phyloP scores from a whole-genome alignment of 2,329 filamentous ascomycete genomes.

The Arthrobotrys entomopaga region DNA sequence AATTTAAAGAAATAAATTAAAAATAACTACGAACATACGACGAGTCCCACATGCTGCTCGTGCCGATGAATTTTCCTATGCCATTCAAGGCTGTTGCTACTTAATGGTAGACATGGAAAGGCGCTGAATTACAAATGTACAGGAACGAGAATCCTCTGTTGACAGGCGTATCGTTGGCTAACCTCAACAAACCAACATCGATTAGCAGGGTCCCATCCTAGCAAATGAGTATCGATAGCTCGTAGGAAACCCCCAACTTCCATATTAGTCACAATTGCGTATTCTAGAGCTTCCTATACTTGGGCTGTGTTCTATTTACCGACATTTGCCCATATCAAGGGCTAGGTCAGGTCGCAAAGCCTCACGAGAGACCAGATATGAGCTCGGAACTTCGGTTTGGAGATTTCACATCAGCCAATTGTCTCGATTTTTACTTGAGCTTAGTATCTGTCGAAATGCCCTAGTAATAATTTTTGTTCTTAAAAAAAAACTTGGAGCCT shows the following conservation, averaged over 20 bases:
- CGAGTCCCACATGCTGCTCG: too few species aligned
- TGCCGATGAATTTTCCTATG: too few species aligned
- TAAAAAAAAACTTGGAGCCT: background rate
- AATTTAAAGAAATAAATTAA: too few species aligned
- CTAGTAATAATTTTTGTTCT: background rate
- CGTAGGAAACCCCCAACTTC: background rate
- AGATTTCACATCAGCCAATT: conserved; percentile 2
- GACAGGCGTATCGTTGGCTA: background rate
- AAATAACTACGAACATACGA: too few species aligned
- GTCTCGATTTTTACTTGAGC: too few species aligned
- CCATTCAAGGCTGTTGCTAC: too few species aligned
- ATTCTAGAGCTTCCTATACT: background rate
- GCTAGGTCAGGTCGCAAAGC: conserved; percentile 8
- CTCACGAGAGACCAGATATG: conserved; percentile 6
- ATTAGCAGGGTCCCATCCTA: background rate
- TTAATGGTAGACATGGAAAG: too few species aligned
- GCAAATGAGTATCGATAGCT: background rate
- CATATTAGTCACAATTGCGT: background rate
- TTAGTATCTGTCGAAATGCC: too few species aligned
- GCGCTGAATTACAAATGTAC: background rate
- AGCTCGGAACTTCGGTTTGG: conserved; percentile 27
- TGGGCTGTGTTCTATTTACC: conserved; percentile 3
- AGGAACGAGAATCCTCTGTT: background rate
- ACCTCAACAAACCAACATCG: background rate
- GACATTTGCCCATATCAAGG: background rate